Base-by-base conservation (phyloP, 805 yeast genomes). In the Metschnikowia continentalis region DNA sequence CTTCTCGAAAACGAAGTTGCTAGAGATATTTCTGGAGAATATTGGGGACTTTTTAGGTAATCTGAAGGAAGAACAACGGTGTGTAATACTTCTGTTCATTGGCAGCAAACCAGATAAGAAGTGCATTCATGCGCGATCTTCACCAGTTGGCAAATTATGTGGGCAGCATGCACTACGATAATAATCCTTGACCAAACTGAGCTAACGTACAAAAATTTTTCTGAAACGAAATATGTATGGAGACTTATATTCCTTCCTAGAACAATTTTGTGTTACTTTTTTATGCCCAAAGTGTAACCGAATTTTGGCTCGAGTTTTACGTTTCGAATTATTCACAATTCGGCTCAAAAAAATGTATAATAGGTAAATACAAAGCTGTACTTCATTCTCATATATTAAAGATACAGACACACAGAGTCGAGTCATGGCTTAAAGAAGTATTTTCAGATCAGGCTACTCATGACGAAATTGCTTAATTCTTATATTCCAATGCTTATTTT, bases 151-250 rank as follows among this genome's bases (percentile, higher is more conserved):
- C 36, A 35, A 14, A 35, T 20, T 3, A 38, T 38, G 26, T 37
- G 15, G n/a, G 20, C 38, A 32, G 10, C 32, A 30, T 35, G 47
- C 47, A 43, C 40, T 43, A 43, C 47, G 47, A 43, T 43, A 35
- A 30, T 30, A 22, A 19, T 35, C 8, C 36, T 35, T 15, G 10
- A 11, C 30, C 30, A 26, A 26, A 26, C 11, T 8, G 30, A 26
- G 30, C 11, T 26, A 8, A 26, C 11, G 13, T 26, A 8, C 30
- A 26, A 26, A 4, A 26, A 10, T 26, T 8, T 26, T 8, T 10
- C 11, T 26, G 11, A 8, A 26, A 8, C 3, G 4, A 8, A 26
- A 1, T 26, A 8, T 26, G 30, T 8, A 10, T 26, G 4, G 30
- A 26, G 30, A 26, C 11, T 3, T 26, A 3, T 26, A 10, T 26